Base-by-base conservation (phyloP, 345 rosid species). In the Syzygium aromaticum region DNA sequence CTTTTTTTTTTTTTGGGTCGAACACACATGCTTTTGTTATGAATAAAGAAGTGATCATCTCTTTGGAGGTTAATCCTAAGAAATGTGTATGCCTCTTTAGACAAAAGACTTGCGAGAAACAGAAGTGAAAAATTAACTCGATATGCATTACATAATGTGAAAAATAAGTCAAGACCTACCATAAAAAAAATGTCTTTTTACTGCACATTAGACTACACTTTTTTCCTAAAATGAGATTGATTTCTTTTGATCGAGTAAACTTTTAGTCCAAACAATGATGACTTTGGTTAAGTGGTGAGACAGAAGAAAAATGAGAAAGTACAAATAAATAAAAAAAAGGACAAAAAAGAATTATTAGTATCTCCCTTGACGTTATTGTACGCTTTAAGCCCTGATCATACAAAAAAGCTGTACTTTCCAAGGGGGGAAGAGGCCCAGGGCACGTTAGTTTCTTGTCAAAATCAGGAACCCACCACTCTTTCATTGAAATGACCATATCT, bases 391-490 rank as follows among this genome's bases (percentile, higher is more conserved):
- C 80, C 80, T 19, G 5, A 73, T 40, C 38, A 67, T 27, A 56
- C 19, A 30, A 56, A 30, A 85, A 57, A 85, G 54, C 57, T 56
- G 67, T 88, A 77, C 86, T 84, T 82, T 33, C 57, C 67, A 82
- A 56, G 85, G 3, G 49, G 49, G 80, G 25, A 11, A 38, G 80
- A 38, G 49, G 27, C 85, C 52, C 85, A 86, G 84, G 86, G 86
- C 89, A 91, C 91, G 93, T 94, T 93, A 94, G 96, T 93, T 96
- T 91, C 95, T 90, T 91, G 97, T 95, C 97, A 90, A 87, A 84
- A 91, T 95, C 98, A 93, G 90, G 93, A 90, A 91, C 86, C 89
- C 89, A 84, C 88, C 89, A 85, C 86, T 87, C 33, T 59, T 54
- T 59, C 51, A 61, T 86, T 51, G 78, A 51, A 89, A 67, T 53